Evolutionary conservation across 768 basidiomycete genomes (phyloP).

Genomic region (Neoboletus subvelutipes): DNA sequence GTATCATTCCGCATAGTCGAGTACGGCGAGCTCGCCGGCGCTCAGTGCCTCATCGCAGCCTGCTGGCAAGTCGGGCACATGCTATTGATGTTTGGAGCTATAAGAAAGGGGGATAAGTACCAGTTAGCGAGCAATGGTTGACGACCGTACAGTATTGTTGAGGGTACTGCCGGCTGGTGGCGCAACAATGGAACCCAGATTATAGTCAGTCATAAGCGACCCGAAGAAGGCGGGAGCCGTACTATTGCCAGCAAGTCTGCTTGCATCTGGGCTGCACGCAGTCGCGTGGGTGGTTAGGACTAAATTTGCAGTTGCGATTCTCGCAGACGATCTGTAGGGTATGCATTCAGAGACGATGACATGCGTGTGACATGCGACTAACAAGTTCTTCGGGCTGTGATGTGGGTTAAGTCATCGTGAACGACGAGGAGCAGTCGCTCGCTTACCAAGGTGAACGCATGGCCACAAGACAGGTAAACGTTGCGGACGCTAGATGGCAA

Average conservation of each 20-base stretch:
- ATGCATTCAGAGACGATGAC: slow-evolving; percentile 9
- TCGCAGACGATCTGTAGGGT: slow-evolving; percentile 47
- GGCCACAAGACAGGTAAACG: slow-evolving; percentile 48
- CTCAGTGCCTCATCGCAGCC: slow-evolving; percentile 26
- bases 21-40: neutral
- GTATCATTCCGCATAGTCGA: slow-evolving; percentile 6
- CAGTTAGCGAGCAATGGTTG: neutral
- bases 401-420: slow-evolving; percentile 5
- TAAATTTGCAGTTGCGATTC: slow-evolving; percentile 50
- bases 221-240: slow-evolving; percentile 7
- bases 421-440: neutral
- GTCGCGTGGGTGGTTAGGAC: slow-evolving; percentile 46
- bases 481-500: slow-evolving; percentile 41
- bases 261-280: slow-evolving; percentile 46
- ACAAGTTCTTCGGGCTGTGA: slow-evolving; percentile 41
- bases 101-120: neutral
- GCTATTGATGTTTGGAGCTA: slow-evolving; percentile 44
- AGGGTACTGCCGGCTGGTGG: slow-evolving; percentile 41
- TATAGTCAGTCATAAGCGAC: slow-evolving; percentile 10
- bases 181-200: slow-evolving; percentile 4
- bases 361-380: slow-evolving; percentile 1
- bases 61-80: slow-evolving; percentile 42
- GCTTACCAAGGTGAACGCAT: slow-evolving; percentile 44
- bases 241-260: slow-evolving; percentile 52
- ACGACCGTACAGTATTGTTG: slow-evolving; percentile 44